A percentile compares a stretch with the other conserved stretches of the same genome.
phyloP scores from a whole-genome alignment of 352 stramenopile species.

The Pythium folliculosum region DNA sequence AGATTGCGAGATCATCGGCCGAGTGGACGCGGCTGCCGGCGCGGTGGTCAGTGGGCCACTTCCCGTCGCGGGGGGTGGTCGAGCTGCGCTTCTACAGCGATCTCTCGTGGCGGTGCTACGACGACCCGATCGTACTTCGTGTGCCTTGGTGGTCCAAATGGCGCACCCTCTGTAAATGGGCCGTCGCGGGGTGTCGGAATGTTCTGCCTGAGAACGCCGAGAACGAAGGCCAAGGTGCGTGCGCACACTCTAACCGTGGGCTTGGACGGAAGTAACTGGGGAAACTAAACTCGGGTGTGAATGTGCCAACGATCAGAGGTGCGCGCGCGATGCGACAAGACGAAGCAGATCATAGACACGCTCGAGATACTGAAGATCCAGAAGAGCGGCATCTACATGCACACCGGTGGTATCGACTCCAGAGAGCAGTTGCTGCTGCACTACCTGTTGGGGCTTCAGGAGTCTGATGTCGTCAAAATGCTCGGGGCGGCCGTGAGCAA shows the following conservation, averaged over 20 bases:
- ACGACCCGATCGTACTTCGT: background rate
- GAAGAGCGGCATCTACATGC: background rate
- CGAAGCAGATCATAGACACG: background rate
- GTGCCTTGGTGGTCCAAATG: slow-evolving; percentile 1
- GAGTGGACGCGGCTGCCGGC: background rate
- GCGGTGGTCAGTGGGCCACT: background rate
- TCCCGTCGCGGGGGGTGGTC: background rate
- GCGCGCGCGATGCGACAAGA: too few species aligned
- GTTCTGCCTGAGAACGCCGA: background rate
- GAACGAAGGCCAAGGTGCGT: too few species aligned
- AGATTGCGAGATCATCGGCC: too few species aligned
- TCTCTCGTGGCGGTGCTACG: slow-evolving; percentile 1
- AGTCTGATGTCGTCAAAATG: background rate
- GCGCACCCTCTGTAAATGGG: background rate
- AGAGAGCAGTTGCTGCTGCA: background rate
- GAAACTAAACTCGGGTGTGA: too few species aligned
- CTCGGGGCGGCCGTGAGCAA: background rate
- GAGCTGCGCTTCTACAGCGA: background rate
- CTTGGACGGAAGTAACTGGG: too few species aligned
- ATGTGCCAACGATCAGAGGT: too few species aligned
- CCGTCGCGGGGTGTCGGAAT: too few species aligned
- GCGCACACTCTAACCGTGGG: too few species aligned
- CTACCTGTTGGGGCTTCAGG: background rate
- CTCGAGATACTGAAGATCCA: background rate
- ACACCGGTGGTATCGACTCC: background rate